Base-by-base conservation (phyloP, 257 asterid species). In the Avicennia marina region DNA sequence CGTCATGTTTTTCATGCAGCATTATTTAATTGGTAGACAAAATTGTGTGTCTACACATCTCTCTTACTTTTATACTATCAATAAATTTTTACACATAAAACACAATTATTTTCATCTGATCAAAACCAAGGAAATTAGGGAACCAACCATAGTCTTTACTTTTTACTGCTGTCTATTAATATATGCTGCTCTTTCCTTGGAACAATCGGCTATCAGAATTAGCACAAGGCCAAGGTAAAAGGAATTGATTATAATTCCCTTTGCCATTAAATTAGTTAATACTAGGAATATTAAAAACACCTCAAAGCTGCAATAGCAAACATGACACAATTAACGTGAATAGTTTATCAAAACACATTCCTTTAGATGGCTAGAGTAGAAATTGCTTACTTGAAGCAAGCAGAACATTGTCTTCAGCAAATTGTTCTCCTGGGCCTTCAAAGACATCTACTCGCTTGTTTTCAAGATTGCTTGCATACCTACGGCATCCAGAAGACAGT, bases 391-490 rank as follows among this genome's bases (percentile, higher is more conserved):
- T 66, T 31, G 98, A 93, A 77, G 98, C 94, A 57, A 88, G 95
- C 80, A 84, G 75, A 43, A 73, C 93, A 70, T 89, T 93, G 16
- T 93, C 98, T 77, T 93, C 97, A 15, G 79, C 85, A 74, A 75
- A 78, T 41, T 95, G 94, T 86, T 88, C 98, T 38, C 81, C 82
- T 18, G 98, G 95, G 42, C 95, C 97, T 73, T 89, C 98, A 33
- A 93, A 93, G 60, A 93, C 87, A 75, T 93, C 98, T 68, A 78
- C 95, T 56, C 95, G 79, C 75, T 81, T 93, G 89, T 78, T 82
- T 26, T 91, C 96, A 60, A 89, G 89, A 77, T 63, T 85, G 81
- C 76, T 84, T 62, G 98, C 81, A 52, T 88, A 82, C 80, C 97
- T 93, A 65, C 42, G 75, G 51, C 64, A 66, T 53, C 63, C 50